Base-by-base conservation (phyloP, 1,284 basidiomycete genomes). In the Ustilago crameri region DNA sequence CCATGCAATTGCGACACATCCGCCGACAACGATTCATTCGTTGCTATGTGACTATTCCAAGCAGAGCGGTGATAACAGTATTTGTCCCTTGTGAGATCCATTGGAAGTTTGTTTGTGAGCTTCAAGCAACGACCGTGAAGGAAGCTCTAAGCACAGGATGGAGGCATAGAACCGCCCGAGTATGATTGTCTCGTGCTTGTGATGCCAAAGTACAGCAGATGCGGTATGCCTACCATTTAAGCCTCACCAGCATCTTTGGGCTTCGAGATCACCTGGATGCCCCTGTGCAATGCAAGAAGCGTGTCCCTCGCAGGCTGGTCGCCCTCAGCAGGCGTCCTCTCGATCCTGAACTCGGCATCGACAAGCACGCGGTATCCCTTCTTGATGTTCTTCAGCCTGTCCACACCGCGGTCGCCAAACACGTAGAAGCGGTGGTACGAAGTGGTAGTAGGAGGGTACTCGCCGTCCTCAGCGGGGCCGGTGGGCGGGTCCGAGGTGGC, bases 281-380 rank as follows among this genome's bases (percentile, higher is more conserved):
- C 62, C 14, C 75, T 74, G 60, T 80, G 78, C 45, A 76, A 58
- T 35, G 77, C 73, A 5, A 80, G 56, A 38, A 72, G 43, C 20
- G 60, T 73, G 27, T 73, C 65, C 26, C 53, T 43, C 3, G 64
- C 61, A n/a, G 60, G 47, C 22, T 26, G 23, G 2, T 68, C 64
- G 10, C 53, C 78, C 17, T 74, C 76, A 9, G 58, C 54, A 3
- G 78, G 78, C 2, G 47, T 61, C 38, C 66, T 51, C 41, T 75
- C 60, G 30, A 80, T 68, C 27, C 77, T 64, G 57, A 80, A 80
- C n/a, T 79, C 77, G n/a, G 78, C 78, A 30, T 80, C 78, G 15
- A 80, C 78, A 32, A 74, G 53, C 17, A 80, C 77, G n/a, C 71
- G 55, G 48, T 76, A 78, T 9, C 77, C 78, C 66, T 80, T 80